Evolutionary conservation across 805 yeast species (phyloP).

Genomic region (Metschnikowia lachancei): DNA sequence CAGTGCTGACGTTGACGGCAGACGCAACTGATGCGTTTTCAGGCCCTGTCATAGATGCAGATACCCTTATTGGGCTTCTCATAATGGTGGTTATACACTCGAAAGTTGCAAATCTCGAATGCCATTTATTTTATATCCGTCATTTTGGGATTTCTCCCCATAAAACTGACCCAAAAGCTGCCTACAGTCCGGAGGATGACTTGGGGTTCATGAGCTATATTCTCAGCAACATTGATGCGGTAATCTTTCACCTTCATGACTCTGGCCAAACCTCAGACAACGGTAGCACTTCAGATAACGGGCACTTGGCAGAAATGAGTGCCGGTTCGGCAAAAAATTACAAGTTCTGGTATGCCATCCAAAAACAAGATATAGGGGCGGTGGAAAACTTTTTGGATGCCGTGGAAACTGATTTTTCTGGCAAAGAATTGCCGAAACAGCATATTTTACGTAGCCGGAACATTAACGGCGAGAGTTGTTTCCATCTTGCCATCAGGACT

Average conservation of each 20-base stretch:
- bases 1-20: constrained; percentile 51
- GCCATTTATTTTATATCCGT: constrained; percentile 64
- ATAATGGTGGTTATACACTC: constrained; percentile 69
- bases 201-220: constrained; percentile 74
- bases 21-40: constrained; percentile 2
- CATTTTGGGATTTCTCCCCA: constrained; percentile 45
- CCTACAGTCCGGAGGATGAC: constrained; percentile 9
- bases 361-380: constrained; percentile 24
- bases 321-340: constrained; percentile 47
- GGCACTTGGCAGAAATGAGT: constrained; percentile 37
- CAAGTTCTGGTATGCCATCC: constrained; percentile 53
- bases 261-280: constrained; percentile 19
- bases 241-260: constrained; percentile 54
- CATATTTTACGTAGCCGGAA: constrained; percentile 24
- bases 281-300: constrained; percentile 20
- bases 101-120: constrained; percentile 53
- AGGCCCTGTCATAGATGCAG: constrained; percentile 64
- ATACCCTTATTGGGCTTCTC: constrained; percentile 68
- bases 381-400: constrained; percentile 19
- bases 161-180: background rate
- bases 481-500: constrained; percentile 59
- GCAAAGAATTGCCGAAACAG: constrained; percentile 23
- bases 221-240: constrained; percentile 81
- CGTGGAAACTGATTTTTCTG: constrained; percentile 9
- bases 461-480: constrained; percentile 64